phyloP scores from a whole-genome alignment of 2,329 filamentous ascomycete genomes.

The Pseudogymnoascus sp. region DNA sequence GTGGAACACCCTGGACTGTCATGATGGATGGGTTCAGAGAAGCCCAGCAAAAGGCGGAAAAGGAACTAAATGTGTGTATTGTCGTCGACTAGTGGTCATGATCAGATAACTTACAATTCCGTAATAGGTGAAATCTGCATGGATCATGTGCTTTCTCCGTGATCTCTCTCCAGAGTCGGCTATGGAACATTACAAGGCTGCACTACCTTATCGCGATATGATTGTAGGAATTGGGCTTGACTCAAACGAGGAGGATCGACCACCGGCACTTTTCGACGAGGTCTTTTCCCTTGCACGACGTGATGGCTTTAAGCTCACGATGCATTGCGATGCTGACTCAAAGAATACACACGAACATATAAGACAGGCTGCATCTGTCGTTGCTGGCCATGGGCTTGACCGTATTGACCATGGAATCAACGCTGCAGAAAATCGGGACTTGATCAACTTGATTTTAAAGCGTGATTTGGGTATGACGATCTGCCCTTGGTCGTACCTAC shows the following conservation, averaged over 20 bases:
- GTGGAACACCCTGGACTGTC: conserved; percentile 54
- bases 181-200: conserved; percentile 37
- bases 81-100: neutral
- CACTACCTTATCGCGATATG: conserved; percentile 23
- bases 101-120: neutral
- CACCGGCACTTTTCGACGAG: conserved; percentile 51
- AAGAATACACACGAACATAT: conserved; percentile 65
- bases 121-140: conserved; percentile 36
- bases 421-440: conserved; percentile 51
- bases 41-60: conserved; percentile 52
- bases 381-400: conserved; percentile 52
- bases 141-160: conserved; percentile 66
- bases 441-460: conserved; percentile 32
- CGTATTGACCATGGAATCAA: conserved; percentile 68
- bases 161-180: conserved; percentile 58
- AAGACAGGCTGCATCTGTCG: conserved; percentile 37
- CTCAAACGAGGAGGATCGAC: conserved; percentile 49
- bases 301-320: conserved; percentile 53
- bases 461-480: conserved; percentile 56
- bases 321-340: conserved; percentile 59
- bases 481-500: conserved; percentile 66
- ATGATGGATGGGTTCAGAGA: conserved; percentile 56
- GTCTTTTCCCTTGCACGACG: conserved; percentile 49
- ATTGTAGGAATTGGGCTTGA: conserved; percentile 58
- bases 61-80: conserved; percentile 50